Conservation (phyloP, 352 stramenopile species). For the Phytophthora brassicae region DNA sequence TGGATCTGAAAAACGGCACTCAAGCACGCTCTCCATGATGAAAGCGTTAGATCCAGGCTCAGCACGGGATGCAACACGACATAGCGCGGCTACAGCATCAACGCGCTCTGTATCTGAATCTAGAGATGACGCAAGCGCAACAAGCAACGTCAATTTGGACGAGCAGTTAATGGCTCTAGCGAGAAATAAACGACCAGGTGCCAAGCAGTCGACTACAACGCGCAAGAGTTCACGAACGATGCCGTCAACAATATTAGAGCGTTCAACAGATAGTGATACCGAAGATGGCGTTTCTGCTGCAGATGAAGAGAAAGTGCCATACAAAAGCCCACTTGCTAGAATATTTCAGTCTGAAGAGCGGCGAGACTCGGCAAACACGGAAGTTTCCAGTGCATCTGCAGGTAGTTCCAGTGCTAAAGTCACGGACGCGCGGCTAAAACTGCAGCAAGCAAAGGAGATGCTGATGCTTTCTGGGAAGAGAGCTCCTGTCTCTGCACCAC, state of each 20-base stretch:
- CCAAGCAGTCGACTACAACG: constrained; percentile 1
- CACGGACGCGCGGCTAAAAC: constrained; percentile 58
- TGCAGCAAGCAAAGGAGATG: constrained; percentile 79
- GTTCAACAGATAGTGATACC: constrained; percentile 17
- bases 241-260: constrained; percentile 18
- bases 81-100: constrained; percentile 23
- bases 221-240: constrained; percentile 13
- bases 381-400: constrained; percentile 9
- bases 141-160: constrained; percentile 36
- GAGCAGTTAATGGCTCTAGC: constrained; percentile 55
- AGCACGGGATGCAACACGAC: background rate
- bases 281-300: constrained; percentile 17
- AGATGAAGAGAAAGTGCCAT: constrained; percentile 8
- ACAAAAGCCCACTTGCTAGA: constrained; percentile 8
- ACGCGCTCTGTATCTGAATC: constrained; percentile 18
- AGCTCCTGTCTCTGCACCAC: constrained; percentile 21
- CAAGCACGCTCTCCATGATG: constrained; percentile 74
- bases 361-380: constrained; percentile 10
- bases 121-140: constrained; percentile 10
- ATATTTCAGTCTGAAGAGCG: constrained; percentile 17
- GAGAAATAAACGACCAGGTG: constrained; percentile 37
- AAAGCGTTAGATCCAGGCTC: constrained; percentile 34
- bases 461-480: constrained; percentile 64
- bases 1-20: constrained; percentile 18
- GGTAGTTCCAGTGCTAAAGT: constrained; percentile 36